Percentiles rank a stretch among this genome's conserved stretches.
Evolutionary conservation across 257 asterid genomes (phyloP).

Genomic region (Ocimum tenuiflorum): DNA sequence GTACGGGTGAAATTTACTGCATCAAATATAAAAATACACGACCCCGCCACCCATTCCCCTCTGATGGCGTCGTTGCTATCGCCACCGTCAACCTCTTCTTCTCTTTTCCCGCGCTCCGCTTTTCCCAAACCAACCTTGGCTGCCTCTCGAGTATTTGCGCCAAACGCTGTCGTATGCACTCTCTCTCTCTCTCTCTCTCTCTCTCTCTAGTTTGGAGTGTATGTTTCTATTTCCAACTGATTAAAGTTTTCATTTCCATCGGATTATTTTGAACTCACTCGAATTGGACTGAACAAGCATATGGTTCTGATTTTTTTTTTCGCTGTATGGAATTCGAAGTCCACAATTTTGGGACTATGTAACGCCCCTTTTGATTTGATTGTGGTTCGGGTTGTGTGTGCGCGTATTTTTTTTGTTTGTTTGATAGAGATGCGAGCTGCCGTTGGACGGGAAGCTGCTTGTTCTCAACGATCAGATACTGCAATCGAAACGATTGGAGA

Average conservation of each 20-base stretch:
- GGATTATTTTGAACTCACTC: not conserved
- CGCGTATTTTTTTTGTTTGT: slow-evolving; percentile 10
- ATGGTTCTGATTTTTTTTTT: no score
- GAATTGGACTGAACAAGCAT: no score
- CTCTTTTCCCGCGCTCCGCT: slow-evolving; percentile 6
- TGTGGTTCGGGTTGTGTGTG: no score
- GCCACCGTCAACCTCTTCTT: not conserved
- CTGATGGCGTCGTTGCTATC: slow-evolving; percentile 8
- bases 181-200: not conserved
- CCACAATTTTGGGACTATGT: no score
- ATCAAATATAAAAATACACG: no score
- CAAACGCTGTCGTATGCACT: not conserved
- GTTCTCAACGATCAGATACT: slow-evolving; percentile 49
- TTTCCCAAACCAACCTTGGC: not conserved
- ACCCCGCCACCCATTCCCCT: no score
- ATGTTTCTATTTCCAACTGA: no score
- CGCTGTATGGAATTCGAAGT: not conserved
- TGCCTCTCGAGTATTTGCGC: not conserved
- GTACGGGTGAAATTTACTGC: no score
- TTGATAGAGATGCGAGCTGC: slow-evolving; percentile 58
- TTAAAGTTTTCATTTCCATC: not conserved
- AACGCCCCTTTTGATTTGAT: not conserved
- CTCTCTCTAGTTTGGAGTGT: no score
- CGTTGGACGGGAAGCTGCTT: slow-evolving; percentile 77
- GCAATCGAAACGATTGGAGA: slow-evolving; percentile 54